Percentiles rank a stretch among this genome's conserved stretches.
These are phyloP conservation scores for Chaetothyriales sp. DNA, from an alignment of 2,329 filamentous ascomycete species.

Conservation along the genomic window DNA sequence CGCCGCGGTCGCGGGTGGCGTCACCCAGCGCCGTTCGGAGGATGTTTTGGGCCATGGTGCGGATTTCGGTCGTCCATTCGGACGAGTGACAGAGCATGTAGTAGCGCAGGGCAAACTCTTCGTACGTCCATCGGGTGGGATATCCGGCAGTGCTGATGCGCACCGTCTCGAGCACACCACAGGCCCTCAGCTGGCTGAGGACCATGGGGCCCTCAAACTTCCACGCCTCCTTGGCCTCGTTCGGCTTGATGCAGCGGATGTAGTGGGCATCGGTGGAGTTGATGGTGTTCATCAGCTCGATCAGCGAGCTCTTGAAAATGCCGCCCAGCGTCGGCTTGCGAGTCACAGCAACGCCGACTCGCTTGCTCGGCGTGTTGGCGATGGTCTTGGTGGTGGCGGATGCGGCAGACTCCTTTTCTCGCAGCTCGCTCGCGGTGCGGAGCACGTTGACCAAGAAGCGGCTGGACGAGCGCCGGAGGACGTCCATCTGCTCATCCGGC, in stretches of 20 bases:
- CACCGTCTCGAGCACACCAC: slow-evolving; percentile 96
- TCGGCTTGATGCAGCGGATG: slow-evolving; percentile 97
- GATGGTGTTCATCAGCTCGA: slow-evolving; percentile 96
- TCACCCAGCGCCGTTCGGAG: slow-evolving; percentile 75
- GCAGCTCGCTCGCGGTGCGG: slow-evolving; percentile 68
- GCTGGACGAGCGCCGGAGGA: slow-evolving; percentile 73
- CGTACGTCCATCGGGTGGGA: slow-evolving; percentile 95
- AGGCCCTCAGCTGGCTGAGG: slow-evolving; percentile 87
- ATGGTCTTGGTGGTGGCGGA: slow-evolving; percentile 58
- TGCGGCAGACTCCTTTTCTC: slow-evolving; percentile 66
- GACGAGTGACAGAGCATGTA: slow-evolving; percentile 91
- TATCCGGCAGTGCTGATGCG: slow-evolving; percentile 96
- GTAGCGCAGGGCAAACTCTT: slow-evolving; percentile 93
- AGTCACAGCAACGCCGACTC: slow-evolving; percentile 83
- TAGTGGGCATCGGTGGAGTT: slow-evolving; percentile 98
- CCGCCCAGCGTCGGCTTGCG: slow-evolving; percentile 93
- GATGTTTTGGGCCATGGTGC: slow-evolving; percentile 87
- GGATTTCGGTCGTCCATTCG: slow-evolving; percentile 86
- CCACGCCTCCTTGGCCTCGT: slow-evolving; percentile 93
- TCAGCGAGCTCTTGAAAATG: slow-evolving; percentile 96
- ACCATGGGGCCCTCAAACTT: slow-evolving; percentile 99
- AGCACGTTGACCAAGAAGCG: slow-evolving; percentile 72
- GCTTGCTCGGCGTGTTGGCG: slow-evolving; percentile 52
- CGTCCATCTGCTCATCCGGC: slow-evolving; percentile 93
- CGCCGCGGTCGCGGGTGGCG: slow-evolving; percentile 56